A percentile compares a stretch with the other conserved stretches of the same genome.
Conservation (phyloP, 1,139 yeast genomes). For the Hyphopichia buzzinii region DNA sequence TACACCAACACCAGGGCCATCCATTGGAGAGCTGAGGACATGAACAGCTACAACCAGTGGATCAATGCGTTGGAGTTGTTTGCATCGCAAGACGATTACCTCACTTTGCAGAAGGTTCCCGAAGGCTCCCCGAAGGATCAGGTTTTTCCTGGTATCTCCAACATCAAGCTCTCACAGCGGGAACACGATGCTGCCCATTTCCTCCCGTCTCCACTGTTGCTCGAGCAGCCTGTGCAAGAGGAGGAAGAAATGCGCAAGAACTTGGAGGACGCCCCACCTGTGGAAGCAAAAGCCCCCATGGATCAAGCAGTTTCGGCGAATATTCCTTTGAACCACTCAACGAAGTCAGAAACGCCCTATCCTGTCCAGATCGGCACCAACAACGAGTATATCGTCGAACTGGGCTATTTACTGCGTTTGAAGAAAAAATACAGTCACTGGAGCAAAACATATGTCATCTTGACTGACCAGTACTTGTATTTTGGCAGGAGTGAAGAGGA, state of each 20-base stretch:
- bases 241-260: too few species aligned
- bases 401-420: constrained; percentile 41
- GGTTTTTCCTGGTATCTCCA: constrained; percentile 24
- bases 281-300: too few species aligned
- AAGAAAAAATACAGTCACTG: constrained; percentile 48
- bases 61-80: constrained; percentile 30
- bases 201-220: constrained; percentile 6
- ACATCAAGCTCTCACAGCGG: constrained; percentile 7
- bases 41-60: constrained; percentile 41
- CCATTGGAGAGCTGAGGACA: constrained; percentile 41
- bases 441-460: constrained; percentile 41
- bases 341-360: background rate
- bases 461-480: constrained; percentile 40
- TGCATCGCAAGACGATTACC: constrained; percentile 6
- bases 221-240: constrained; percentile 10
- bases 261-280: background rate
- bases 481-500: constrained; percentile 36
- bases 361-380: background rate
- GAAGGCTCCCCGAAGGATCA: constrained; percentile 10
- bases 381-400: constrained; percentile 38
- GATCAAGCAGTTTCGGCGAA: too few species aligned
- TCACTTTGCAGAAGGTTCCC: background rate
- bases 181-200: constrained; percentile 7
- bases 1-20: constrained; percentile 37
- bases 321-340: background rate